Evolutionary conservation across 345 rosid genomes (phyloP), one percentile per base, ranked within the genome.

Genomic region (Nasturtium officinale): DNA sequence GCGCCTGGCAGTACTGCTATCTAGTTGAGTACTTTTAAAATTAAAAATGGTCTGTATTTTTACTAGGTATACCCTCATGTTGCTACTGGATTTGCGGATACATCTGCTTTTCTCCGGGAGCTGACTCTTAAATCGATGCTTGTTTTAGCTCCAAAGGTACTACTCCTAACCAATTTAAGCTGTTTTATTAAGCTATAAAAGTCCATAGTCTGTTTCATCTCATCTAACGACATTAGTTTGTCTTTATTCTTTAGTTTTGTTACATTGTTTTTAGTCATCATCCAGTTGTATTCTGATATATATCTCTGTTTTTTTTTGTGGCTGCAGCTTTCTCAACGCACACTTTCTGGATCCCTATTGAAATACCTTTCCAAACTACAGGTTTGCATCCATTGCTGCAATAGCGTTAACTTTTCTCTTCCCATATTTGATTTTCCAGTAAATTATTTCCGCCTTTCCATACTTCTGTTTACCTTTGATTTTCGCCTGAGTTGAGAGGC

Each of bases 111-210:
- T 82, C 96, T 95, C 55, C 91, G 98, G 54, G 99, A 95, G 76
- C 71, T 95, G 87, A 92, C 98, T 86, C 99, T 95, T 38, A 95
- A 95, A 72, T 92, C 99, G 33, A 92, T 95, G 97, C 98, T 95
- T 73, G 82, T 89, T 73, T 83, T 95, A 80, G 94, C 98, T 69
- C 98, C 99, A 51, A 95, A 95, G 97, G 98, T 90, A 78, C 61
- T 52, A 50, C 56, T 35, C 67, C 26, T 29, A 48, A 60, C 28
- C 55, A 35, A 38, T 74, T 25, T 33, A 16, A 18, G 38, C 21
- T 13, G 33, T n/a, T 67, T 25, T 25, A 42, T 61, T 11, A 37
- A 5, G 64, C 15, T 61, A 61, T 6, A 15, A 26, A 26, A 61
- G n/a, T 32, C 29, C 23, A 43, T 35, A 6, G 13, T n/a, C 33